Base-by-base conservation (phyloP, 2,329 filamentous ascomycete genomes). In the Tetracladium maxilliforme region DNA sequence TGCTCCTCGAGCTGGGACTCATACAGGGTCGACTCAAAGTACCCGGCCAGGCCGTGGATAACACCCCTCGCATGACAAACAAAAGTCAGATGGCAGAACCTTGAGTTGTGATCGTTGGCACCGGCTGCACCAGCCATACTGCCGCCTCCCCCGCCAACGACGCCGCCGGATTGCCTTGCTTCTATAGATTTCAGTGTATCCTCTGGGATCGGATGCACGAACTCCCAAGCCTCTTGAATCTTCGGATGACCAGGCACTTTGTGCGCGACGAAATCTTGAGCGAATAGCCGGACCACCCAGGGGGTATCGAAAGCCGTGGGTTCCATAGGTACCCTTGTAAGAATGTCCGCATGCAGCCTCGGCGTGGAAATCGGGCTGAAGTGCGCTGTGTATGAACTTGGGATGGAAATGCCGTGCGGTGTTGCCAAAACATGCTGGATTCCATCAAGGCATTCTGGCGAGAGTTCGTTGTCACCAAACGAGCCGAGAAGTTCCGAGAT, bases 21-120 rank as follows among this genome's bases (percentile, higher is more conserved):
- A 45, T 95, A 98, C 12, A 98, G 63, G n/a, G 92, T 82, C 1
- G 84, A 83, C 54, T 98, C 90, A 47, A 98, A 98, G 49, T 94
- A 98, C 1, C 87, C 90, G 1, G 74, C 90, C 21, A 98, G 53
- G 3, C 90, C 90, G 47, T 98, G 90, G 18, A 86, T 80, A 6
- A 90, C 76, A 18, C 87, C 87, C 14, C 81, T 67, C 31, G 81
- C 66, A 24, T 70, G 65, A 37, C 81, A 79, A 4, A 78, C 73
- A 51, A 94, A 98, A 0, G 68, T 73, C 24, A 87, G 54, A 26
- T 76, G 73, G 37, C 77, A 78, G 39, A 75, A 73, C n/a, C 92
- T 68, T 7, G 74, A 66, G 48, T 95, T 95, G 52, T 95, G 87
- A 36, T 92, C 77, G 49, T 95, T 98, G 10, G 77, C 75, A 23